Evolutionary conservation across 495 filamentous ascomycete genomes (phyloP).

Genomic region (Penicillium lividum): DNA sequence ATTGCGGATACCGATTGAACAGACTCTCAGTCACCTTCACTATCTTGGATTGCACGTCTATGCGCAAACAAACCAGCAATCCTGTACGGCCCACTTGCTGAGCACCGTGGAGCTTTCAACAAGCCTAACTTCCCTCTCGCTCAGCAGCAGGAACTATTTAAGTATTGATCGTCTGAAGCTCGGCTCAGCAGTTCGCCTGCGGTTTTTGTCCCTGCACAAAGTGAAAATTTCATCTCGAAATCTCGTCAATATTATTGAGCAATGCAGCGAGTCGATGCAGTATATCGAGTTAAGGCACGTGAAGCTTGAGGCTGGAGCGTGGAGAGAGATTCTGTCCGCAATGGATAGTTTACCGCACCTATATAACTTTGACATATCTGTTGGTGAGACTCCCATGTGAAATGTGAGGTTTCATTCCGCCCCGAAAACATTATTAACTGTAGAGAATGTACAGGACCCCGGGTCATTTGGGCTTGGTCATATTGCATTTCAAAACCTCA

Average conservation of each 20-base stretch:
- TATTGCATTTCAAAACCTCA: too few relatives aligned
- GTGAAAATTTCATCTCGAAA: slow-evolving; percentile 1
- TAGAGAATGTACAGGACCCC: too few relatives aligned
- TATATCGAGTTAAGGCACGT: too few relatives aligned
- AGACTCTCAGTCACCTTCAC: neutral
- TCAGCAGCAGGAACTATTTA: neutral
- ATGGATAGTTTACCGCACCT: too few relatives aligned
- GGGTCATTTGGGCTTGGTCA: too few relatives aligned
- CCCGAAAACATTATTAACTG: too few relatives aligned
- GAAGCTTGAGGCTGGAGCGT: too few relatives aligned
- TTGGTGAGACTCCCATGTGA: too few relatives aligned
- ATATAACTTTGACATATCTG: too few relatives aligned
- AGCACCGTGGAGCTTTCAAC: slow-evolving; percentile 1
- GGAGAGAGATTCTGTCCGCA: too few relatives aligned
- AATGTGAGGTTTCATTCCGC: too few relatives aligned
- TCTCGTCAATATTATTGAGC: neutral
- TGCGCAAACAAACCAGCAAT: slow-evolving; percentile 2
- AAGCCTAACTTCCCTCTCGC: neutral
- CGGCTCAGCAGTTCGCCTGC: neutral
- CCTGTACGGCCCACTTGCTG: neutral
- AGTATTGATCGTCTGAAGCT: neutral
- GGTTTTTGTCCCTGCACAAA: neutral
- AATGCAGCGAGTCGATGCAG: neutral
- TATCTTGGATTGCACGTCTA: slow-evolving; percentile 1
- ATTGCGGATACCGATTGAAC: slow-evolving; percentile 1